A percentile compares a stretch with the other conserved stretches of the same genome.
phyloP scores from a whole-genome alignment of 2,329 filamentous ascomycete species.

The Aspergillus eucalypticola region DNA sequence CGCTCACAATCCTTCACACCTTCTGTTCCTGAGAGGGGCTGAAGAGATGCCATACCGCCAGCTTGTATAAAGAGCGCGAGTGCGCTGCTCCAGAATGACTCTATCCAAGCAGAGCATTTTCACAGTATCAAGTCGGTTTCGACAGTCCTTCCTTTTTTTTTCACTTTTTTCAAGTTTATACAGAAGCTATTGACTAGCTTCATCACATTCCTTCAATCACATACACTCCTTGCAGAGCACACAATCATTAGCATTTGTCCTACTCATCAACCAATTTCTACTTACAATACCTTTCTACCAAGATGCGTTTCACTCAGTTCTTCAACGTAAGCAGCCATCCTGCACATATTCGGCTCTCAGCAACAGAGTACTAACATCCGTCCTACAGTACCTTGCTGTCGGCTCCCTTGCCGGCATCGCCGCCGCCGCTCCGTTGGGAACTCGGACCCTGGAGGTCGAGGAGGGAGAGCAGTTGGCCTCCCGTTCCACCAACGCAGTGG shows the following conservation, averaged over 20 bases:
- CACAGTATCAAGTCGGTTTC: constrained; percentile 6
- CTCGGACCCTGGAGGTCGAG: constrained; percentile 2
- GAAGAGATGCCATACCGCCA: not conserved
- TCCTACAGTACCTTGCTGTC: not conserved
- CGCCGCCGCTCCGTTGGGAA: constrained; percentile 2
- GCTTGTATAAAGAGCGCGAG: not conserved
- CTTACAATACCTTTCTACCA: not conserved
- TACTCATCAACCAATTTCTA: not conserved
- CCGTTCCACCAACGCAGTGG: constrained; percentile 4
- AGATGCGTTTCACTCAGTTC: constrained; percentile 5
- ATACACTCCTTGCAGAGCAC: constrained; percentile 2
- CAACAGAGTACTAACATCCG: not conserved
- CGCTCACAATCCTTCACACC: not conserved
- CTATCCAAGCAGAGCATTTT: constrained; percentile 2
- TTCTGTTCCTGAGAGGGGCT: not conserved
- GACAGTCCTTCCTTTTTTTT: constrained; percentile 6
- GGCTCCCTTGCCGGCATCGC: not conserved
- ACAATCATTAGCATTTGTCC: not conserved
- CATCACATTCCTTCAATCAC: constrained; percentile 1
- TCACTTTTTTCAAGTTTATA: not conserved
- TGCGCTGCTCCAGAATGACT: not conserved
- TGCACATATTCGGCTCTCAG: too few relatives aligned
- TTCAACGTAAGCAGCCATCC: not conserved
- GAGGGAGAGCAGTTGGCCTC: not conserved
- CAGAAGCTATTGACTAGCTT: constrained; percentile 7